Conservation (phyloP, 371 early-diverging fungal genomes). For the Mortierella sp. region DNA sequence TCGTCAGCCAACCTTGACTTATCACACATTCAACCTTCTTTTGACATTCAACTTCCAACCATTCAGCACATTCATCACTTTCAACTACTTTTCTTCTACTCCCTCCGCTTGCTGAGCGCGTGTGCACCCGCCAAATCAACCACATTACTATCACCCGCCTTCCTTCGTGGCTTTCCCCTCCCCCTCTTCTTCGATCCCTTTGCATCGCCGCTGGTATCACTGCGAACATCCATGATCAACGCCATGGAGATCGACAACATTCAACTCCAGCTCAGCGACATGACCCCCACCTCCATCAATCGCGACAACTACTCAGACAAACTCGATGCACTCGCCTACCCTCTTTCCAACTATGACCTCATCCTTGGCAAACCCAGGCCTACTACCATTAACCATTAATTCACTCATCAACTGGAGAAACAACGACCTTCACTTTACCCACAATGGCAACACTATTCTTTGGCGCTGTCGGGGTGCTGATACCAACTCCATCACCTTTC, state of each 20-base stretch:
- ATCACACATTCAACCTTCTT: neutral
- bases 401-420: conserved; percentile 15
- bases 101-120: too few species aligned
- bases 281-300: neutral
- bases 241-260: too few species aligned
- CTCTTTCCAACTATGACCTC: conserved; percentile 23
- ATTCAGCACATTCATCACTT: too few species aligned
- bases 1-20: too few species aligned
- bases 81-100: too few species aligned
- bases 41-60: neutral
- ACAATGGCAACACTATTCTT: neutral
- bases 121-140: too few species aligned
- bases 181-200: too few species aligned
- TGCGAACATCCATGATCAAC: too few species aligned
- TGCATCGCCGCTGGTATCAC: too few species aligned
- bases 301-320: conserved; percentile 11
- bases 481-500: conserved; percentile 2
- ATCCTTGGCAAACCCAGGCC: conserved; percentile 32
- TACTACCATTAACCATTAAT: neutral
- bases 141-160: too few species aligned
- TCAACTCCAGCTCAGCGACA: too few species aligned
- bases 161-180: too few species aligned
- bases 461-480: neutral
- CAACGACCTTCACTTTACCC: conserved; percentile 21
- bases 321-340: conserved; percentile 21